Evolutionary conservation across 164 flowering plant species (phyloP).

Genomic region (Brasenia schreberi): DNA sequence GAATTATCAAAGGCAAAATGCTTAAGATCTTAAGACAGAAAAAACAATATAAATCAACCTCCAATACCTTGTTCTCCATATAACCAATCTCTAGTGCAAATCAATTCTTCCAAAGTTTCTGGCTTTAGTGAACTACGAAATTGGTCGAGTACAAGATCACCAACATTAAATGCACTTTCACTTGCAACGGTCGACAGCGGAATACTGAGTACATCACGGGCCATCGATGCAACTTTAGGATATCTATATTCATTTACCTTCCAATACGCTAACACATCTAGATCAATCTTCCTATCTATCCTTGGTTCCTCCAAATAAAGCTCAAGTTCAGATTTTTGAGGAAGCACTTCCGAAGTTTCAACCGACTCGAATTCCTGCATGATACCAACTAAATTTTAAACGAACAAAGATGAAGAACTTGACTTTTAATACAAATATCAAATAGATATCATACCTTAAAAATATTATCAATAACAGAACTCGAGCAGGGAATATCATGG

Average conservation of each 20-base stretch:
- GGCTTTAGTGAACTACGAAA: constrained; percentile 2
- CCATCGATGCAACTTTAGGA: background rate
- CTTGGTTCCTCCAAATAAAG: background rate
- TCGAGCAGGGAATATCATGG: too few relatives aligned
- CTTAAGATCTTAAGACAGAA: too few relatives aligned
- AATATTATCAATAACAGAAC: too few relatives aligned
- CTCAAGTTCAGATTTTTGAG: background rate
- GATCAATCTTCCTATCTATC: background rate
- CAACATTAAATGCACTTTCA: constrained; percentile 2
- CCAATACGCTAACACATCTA: background rate
- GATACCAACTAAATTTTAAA: too few relatives aligned
- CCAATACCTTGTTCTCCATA: background rate
- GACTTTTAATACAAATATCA: too few relatives aligned
- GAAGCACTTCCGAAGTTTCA: too few relatives aligned
- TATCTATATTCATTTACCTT: too few relatives aligned
- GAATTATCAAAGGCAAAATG: too few relatives aligned
- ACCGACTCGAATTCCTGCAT: too few relatives aligned
- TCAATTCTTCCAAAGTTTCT: constrained; percentile 5
- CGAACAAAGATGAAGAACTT: too few relatives aligned
- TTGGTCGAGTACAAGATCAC: constrained; percentile 4
- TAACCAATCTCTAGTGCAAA: constrained; percentile 10
- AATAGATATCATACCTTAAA: too few relatives aligned
- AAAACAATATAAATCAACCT: background rate
- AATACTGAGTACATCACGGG: constrained; percentile 4
- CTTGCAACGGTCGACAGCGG: constrained; percentile 5